Base-by-base conservation (phyloP, 257 asterid species). In the Anisodus acutangulus region DNA sequence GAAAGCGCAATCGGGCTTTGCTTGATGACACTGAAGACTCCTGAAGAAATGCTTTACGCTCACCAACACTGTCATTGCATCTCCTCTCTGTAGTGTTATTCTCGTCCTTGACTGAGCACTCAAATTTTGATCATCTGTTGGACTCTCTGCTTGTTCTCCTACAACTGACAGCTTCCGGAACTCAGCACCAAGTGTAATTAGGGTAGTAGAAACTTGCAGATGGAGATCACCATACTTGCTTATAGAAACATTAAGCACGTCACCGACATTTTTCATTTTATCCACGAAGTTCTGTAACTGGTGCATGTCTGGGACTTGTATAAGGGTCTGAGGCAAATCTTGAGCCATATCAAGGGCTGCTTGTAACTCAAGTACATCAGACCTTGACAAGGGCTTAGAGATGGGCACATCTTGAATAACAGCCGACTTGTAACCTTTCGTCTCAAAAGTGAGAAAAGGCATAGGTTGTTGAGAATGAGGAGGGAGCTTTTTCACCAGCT, bases 381-480 rank as follows among this genome's bases (percentile, higher is more conserved):
- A 90, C 54, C 99, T 90, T 1, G 98, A 91, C 45, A 96, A 78
- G 43, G 98, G 99, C 78, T 96, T 93, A 15, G 98, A 96, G 13
- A 94, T 87, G 17, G 99, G 98, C 22, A 96, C 98, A 86, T 96
- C 99, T 85, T 96, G 98, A 37, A 96, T 90, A 67, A 94, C 97
- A 67, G 99, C 94, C 85, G 98, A 93, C 58, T 83, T 92, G 84
- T 88, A 78, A 31, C 98, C 98, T 54, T 90, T 89, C 2, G 99
- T 93, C 88, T 96, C 99, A 68, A 96, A 88, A 0, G 98, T 94
- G 74, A 93, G 86, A 70, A 89, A 96, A 5, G 99, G 99, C 87
- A 88, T 83, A 1, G 99, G 81, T 53, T 90, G 97, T 87, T 88
- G 91, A 26, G 97, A 93, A 53, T 92, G 92, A 0, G 98, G 93